phyloP scores from a whole-genome alignment of 805 yeast genomes.

The Wickerhamia fluorescens region DNA sequence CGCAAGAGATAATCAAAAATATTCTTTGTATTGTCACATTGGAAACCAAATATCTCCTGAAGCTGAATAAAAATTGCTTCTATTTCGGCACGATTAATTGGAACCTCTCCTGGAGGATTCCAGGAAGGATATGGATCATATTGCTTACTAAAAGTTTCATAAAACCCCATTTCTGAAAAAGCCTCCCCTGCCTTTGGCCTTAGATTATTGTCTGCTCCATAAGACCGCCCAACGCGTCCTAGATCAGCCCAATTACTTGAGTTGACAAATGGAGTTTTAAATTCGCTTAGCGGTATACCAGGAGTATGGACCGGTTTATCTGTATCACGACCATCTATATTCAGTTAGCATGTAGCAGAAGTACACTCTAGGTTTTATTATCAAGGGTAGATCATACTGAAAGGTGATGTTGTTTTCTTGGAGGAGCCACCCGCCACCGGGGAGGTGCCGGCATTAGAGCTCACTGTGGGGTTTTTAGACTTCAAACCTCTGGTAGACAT shows the following conservation, averaged over 20 bases:
- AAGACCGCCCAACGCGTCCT: constrained; percentile 18
- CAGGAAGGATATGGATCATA: constrained; percentile 53
- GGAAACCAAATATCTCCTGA: constrained; percentile 58
- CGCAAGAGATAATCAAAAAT: constrained; percentile 61
- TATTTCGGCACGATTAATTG: constrained; percentile 47
- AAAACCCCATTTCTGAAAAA: constrained; percentile 34
- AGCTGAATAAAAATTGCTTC: constrained; percentile 49
- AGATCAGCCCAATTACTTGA: constrained; percentile 15
- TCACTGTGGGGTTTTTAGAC: too few relatives aligned
- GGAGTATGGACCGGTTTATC: too few relatives aligned
- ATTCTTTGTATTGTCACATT: constrained; percentile 54
- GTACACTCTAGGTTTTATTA: too few relatives aligned
- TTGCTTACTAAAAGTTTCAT: constrained; percentile 35
- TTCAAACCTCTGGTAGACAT: too few relatives aligned
- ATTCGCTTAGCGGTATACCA: constrained; percentile 28
- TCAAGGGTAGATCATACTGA: too few relatives aligned
- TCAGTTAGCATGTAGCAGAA: too few relatives aligned
- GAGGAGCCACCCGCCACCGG: too few relatives aligned
- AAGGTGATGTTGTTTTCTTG: too few relatives aligned
- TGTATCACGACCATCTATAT: too few relatives aligned
- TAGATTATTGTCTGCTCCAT: constrained; percentile 19
- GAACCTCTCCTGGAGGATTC: constrained; percentile 35
- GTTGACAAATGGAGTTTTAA: constrained; percentile 37
- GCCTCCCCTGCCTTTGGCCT: constrained; percentile 23
- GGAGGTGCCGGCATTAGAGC: too few relatives aligned